Base-by-base conservation (phyloP, 352 stramenopile species). In the Aphanomyces cochlioides region DNA sequence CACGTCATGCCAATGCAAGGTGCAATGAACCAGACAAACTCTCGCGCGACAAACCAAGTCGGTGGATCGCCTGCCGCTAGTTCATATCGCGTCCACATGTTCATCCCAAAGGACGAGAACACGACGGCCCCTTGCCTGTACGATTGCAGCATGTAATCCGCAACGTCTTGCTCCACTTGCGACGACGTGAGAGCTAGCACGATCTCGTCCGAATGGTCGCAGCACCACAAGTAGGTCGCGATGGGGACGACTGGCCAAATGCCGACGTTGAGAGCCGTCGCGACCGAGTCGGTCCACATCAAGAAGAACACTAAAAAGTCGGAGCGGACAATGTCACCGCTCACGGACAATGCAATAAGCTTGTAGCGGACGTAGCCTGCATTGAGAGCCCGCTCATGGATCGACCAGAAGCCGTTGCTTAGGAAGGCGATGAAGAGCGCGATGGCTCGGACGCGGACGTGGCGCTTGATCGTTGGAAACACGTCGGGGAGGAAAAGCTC, bases 271-370 rank as follows among this genome's bases (percentile, higher is more conserved):
- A 69, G 28, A 3, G n/a, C 37, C 17, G 45, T 59, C n/a, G 61
- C 61, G 10, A 45, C 13, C 5, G 47, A 12, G 36, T 69, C 61
- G 19, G 61, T 69, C 61, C 39, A 59, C 7, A 69, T 39, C 8
- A 69, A 17, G 39, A 69, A 69, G 4, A 36, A 37, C 12, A 34
- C 21, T 28, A 69, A n/a, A 59, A 59, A 59, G 48, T 69, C 61
- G 7, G 36, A 58, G n/a, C 38, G 61, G 10, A 69, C 34, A 38
- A n/a, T 7, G 48, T 45, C 40, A 19, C 34, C 61, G 7, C 5
- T 8, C 36, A 36, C 48, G 39, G 58, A 38, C 61, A 69, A 58
- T 13, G 61, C 41, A 10, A 58, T 7, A 13, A 69, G 36, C 21
- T 56, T 39, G 37, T 69, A 69, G 4, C 61, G 61, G 4, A 36